A percentile compares a stretch with the other conserved stretches of the same genome.
Conservation (phyloP, 257 asterid species). For the Solanum chiquidenum region DNA sequence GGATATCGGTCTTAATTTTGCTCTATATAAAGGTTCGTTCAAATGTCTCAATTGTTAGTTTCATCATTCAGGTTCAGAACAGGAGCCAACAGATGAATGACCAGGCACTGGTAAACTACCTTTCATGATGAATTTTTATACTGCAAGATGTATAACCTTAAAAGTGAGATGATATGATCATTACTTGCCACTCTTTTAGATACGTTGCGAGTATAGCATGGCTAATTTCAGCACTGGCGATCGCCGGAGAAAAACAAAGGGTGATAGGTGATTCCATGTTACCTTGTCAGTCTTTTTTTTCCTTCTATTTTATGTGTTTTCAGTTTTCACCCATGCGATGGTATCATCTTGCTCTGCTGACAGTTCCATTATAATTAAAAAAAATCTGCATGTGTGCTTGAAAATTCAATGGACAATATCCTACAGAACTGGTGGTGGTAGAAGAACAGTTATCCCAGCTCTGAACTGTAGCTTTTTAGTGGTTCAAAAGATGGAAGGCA, state of each 20-base stretch:
- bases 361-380: background rate
- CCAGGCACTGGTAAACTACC: constrained; percentile 68
- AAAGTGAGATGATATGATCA: background rate
- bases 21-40: background rate
- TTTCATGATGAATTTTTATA: background rate
- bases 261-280: constrained; percentile 49
- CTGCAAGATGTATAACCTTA: background rate
- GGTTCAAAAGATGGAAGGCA: background rate
- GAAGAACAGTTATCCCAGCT: background rate
- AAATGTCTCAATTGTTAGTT: background rate
- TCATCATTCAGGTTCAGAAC: constrained; percentile 57
- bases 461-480: background rate
- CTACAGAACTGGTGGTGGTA: background rate
- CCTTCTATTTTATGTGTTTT: background rate
- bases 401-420: background rate
- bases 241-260: constrained; percentile 88
- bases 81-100: constrained; percentile 76
- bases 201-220: constrained; percentile 97
- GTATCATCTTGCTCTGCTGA: background rate
- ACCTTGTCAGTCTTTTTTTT: background rate
- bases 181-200: constrained; percentile 21
- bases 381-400: background rate
- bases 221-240: constrained; percentile 98
- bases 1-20: background rate
- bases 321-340: background rate